Conservation (phyloP, 139 green algal genomes). For the Chlorella sp. region DNA sequence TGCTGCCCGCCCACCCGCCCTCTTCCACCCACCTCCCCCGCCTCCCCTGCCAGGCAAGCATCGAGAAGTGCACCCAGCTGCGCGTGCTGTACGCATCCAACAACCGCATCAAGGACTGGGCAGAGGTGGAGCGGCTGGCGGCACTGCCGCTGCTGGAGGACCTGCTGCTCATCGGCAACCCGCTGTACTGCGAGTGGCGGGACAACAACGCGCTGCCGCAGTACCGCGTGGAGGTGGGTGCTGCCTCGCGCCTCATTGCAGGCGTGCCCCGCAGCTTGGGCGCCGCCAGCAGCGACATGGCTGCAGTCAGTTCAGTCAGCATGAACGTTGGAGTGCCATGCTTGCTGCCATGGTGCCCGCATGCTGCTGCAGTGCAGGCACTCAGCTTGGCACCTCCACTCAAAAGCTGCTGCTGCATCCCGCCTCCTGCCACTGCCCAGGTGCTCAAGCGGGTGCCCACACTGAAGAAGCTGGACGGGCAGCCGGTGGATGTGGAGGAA, state of each 20-base stretch:
- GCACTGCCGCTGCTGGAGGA: conserved; percentile 77
- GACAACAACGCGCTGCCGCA: conserved; percentile 66
- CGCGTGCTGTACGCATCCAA: conserved; percentile 88
- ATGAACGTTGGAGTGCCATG: background rate
- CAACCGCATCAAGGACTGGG: conserved; percentile 86
- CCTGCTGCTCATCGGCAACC: conserved; percentile 90
- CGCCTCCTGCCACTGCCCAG: background rate
- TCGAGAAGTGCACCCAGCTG: conserved; percentile 86
- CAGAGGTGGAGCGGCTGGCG: conserved; percentile 79
- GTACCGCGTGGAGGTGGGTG: conserved; percentile 77
- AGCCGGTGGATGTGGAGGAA: conserved; percentile 87
- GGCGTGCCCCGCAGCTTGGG: too few relatives aligned
- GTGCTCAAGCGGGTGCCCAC: conserved; percentile 85
- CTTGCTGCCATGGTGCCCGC: too few relatives aligned
- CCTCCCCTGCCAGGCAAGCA: conserved; percentile 58
- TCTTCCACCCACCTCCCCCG: background rate
- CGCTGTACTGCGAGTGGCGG: conserved; percentile 80
- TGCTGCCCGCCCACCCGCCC: too few relatives aligned
- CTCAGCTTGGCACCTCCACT: too few relatives aligned
- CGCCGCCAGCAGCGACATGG: too few relatives aligned
- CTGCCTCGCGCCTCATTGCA: background rate
- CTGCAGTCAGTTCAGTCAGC: too few relatives aligned
- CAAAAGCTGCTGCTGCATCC: background rate
- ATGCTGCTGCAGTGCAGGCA: too few relatives aligned
- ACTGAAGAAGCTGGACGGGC: conserved; percentile 93